phyloP scores from a whole-genome alignment of 257 asterid species.

The Solanum sitiens region DNA sequence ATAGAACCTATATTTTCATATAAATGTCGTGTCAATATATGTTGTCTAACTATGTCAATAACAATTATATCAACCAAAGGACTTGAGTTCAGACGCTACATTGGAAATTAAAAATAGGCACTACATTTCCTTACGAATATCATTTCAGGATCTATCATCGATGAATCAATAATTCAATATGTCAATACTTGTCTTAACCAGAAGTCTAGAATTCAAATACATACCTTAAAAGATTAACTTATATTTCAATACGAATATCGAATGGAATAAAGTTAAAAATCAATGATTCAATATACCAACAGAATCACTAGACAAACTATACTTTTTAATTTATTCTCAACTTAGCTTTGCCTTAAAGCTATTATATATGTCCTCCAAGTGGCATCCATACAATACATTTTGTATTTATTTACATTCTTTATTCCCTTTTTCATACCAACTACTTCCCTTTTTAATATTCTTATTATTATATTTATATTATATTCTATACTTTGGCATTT shows the following conservation, averaged over 20 bases:
- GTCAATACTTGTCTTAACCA: accelerated
- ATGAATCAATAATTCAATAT: background rate
- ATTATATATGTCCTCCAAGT: background rate
- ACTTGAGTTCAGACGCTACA: background rate
- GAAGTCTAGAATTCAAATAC: background rate
- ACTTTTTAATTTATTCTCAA: background rate
- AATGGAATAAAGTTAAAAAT: background rate
- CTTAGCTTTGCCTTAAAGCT: background rate
- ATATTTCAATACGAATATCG: background rate
- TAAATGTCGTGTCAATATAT: background rate
- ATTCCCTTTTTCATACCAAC: background rate
- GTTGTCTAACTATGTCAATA: background rate
- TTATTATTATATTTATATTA: background rate
- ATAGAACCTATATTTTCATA: background rate
- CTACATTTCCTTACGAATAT: background rate
- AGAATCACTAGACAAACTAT: background rate
- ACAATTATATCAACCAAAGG: accelerated
- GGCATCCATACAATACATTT: background rate
- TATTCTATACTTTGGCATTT: background rate
- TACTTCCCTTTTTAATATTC: background rate
- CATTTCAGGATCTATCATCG: too few species aligned
- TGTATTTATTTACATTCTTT: background rate
- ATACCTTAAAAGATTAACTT: accelerated
- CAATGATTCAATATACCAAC: background rate
- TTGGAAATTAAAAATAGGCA: accelerated